Evolutionary conservation across 2,329 filamentous ascomycete genomes (phyloP).

Genomic region (Epichloe scottii): DNA sequence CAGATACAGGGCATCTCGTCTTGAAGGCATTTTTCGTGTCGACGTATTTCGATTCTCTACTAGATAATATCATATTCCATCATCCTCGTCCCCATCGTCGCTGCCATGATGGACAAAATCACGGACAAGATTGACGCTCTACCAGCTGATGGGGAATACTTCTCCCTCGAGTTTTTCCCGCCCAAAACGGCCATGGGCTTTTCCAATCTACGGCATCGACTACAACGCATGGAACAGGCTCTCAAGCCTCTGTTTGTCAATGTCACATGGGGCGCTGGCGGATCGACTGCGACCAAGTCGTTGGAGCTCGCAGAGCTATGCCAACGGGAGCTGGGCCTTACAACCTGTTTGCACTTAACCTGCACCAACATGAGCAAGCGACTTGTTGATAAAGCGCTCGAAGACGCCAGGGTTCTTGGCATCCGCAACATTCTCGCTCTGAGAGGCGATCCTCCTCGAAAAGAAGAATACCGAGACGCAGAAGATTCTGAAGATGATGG

Average conservation of each 20-base stretch:
- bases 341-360: slow-evolving; percentile 89
- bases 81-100: not conserved
- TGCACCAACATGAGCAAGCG: slow-evolving; percentile 94
- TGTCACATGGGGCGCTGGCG: slow-evolving; percentile 95
- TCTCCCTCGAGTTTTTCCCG: slow-evolving; percentile 98
- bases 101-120: slow-evolving; percentile 61
- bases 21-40: not conserved
- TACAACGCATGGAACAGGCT: slow-evolving; percentile 88
- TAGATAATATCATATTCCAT: not conserved
- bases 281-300: slow-evolving; percentile 80
- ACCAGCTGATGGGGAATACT: slow-evolving; percentile 70
- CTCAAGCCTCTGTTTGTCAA: slow-evolving; percentile 90
- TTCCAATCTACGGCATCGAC: slow-evolving; percentile 80
- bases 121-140: slow-evolving; percentile 90
- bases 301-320: slow-evolving; percentile 91
- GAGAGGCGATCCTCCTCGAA: slow-evolving; percentile 79
- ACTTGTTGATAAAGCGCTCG: slow-evolving; percentile 76
- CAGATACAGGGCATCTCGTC: not conserved
- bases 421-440: slow-evolving; percentile 90
- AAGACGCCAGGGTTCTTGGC: slow-evolving; percentile 80
- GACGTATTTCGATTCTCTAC: not conserved
- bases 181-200: slow-evolving; percentile 96
- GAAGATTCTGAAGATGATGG: slow-evolving; percentile 44
- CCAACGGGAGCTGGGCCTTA: slow-evolving; percentile 81
- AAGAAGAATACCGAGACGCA: slow-evolving; percentile 68